phyloP scores from a whole-genome alignment of 164 flowering plant species.

The Aristolochia californica region DNA sequence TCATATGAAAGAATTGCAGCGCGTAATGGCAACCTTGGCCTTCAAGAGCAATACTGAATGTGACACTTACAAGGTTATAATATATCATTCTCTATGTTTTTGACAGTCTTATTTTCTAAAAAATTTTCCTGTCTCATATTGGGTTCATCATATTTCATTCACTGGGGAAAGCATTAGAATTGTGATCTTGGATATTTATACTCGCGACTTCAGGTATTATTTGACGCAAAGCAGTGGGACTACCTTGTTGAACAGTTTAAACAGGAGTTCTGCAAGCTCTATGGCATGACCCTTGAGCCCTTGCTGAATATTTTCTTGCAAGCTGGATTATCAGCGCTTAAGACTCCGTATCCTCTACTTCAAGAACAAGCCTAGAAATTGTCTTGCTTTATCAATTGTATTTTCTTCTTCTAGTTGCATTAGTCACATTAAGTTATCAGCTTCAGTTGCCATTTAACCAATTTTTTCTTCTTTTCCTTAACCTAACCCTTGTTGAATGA shows the following conservation, averaged over 20 bases:
- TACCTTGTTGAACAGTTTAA: constrained; percentile 75
- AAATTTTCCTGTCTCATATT: not conserved
- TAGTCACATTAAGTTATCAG: too few species aligned
- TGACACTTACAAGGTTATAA: constrained; percentile 68
- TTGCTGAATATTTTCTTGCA: constrained; percentile 82
- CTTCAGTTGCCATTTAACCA: too few species aligned
- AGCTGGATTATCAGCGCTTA: constrained; percentile 92
- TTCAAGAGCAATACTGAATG: constrained; percentile 79
- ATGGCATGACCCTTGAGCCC: constrained; percentile 96
- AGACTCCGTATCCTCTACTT: constrained; percentile 85
- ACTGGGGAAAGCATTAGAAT: not conserved
- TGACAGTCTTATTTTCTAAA: not conserved
- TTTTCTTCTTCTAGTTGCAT: too few species aligned
- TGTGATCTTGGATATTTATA: not conserved
- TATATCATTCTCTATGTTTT: not conserved
- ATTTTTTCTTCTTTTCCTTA: constrained; percentile 24
- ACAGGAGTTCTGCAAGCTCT: constrained; percentile 81
- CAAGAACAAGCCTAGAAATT: not conserved
- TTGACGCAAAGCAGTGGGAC: constrained; percentile 92
- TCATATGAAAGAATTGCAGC: constrained; percentile 84
- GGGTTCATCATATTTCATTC: too few species aligned
- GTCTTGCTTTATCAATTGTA: too few species aligned
- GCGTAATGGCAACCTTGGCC: constrained; percentile 81
- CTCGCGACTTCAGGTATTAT: constrained; percentile 57
- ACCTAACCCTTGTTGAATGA: constrained; percentile 12